Evolutionary conservation across 2,329 filamentous ascomycete genomes (phyloP).

Genomic region (Ascochyta pisi): DNA sequence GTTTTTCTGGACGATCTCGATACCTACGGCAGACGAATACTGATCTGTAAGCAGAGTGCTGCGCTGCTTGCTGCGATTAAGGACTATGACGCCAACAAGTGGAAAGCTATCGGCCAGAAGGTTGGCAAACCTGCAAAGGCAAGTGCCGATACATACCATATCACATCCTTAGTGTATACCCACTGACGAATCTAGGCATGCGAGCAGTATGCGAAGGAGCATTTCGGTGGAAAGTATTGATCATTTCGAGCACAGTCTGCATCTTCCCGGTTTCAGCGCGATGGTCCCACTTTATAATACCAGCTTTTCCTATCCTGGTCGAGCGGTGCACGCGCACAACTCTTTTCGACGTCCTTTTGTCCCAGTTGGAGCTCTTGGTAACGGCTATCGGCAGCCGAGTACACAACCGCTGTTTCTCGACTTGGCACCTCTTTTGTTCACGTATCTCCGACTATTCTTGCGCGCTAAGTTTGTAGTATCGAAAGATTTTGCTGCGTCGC

Average conservation of each 20-base stretch:
- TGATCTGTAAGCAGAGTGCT: slow-evolving; percentile 65
- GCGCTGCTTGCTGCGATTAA: slow-evolving; percentile 92
- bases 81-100: slow-evolving; percentile 98
- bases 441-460: background rate
- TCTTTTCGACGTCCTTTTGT: slow-evolving; percentile 39
- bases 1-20: slow-evolving; percentile 19
- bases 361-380: slow-evolving; percentile 34
- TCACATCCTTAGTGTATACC: slow-evolving; percentile 4
- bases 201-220: slow-evolving; percentile 95
- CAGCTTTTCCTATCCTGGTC: slow-evolving; percentile 41
- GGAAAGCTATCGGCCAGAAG: slow-evolving; percentile 96
- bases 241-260: slow-evolving; percentile 51
- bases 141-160: slow-evolving; percentile 30
- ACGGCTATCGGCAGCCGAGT: slow-evolving; percentile 34
- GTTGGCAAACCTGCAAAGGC: slow-evolving; percentile 98
- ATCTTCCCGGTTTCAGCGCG: slow-evolving; percentile 44
- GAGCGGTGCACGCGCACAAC: slow-evolving; percentile 41
- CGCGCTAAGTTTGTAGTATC: background rate
- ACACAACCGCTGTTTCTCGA: slow-evolving; percentile 22
- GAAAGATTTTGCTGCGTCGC: background rate
- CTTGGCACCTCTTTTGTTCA: slow-evolving; percentile 12
- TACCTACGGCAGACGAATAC: slow-evolving; percentile 21
- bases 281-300: slow-evolving; percentile 46
- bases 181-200: slow-evolving; percentile 65
- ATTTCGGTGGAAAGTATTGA: slow-evolving; percentile 70